These are phyloP conservation scores for Paraconiothyrium brasiliense DNA, from an alignment of 2,329 filamentous ascomycete genomes.

Conservation along the genomic window DNA sequence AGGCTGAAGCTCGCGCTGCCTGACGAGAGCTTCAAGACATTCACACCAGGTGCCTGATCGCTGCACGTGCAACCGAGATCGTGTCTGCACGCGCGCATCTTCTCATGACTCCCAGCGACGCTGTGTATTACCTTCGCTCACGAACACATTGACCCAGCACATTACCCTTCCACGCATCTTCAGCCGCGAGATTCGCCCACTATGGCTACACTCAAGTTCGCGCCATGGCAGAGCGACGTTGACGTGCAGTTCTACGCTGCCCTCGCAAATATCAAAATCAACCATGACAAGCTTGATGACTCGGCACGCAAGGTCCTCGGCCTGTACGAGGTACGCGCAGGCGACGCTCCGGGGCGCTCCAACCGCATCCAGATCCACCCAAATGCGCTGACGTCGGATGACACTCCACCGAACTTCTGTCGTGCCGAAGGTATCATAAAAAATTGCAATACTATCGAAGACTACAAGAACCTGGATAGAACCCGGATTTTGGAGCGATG, in stretches of 20 bases:
- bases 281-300: conserved; percentile 96
- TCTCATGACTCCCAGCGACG: conserved; percentile 32
- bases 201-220: conserved; percentile 72
- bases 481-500: conserved; percentile 78
- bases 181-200: conserved; percentile 13
- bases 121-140: conserved; percentile 17
- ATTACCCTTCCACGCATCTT: no score
- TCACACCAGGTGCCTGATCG: conserved; percentile 35
- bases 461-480: conserved; percentile 88
- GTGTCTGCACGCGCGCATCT: conserved; percentile 14
- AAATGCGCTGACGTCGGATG: conserved; percentile 82
- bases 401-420: conserved; percentile 64
- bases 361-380: conserved; percentile 91
- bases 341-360: conserved; percentile 76
- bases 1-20: conserved; percentile 9
- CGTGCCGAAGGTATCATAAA: conserved; percentile 93
- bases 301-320: conserved; percentile 87
- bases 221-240: conserved; percentile 91
- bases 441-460: conserved; percentile 95
- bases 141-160: not conserved
- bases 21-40: conserved; percentile 28
- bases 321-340: conserved; percentile 83
- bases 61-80: conserved; percentile 24
- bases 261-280: conserved; percentile 92
- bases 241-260: conserved; percentile 95